These are phyloP conservation scores for Cochlearia excelsa DNA, from an alignment of 345 rosid genomes.

Conservation along the genomic window DNA sequence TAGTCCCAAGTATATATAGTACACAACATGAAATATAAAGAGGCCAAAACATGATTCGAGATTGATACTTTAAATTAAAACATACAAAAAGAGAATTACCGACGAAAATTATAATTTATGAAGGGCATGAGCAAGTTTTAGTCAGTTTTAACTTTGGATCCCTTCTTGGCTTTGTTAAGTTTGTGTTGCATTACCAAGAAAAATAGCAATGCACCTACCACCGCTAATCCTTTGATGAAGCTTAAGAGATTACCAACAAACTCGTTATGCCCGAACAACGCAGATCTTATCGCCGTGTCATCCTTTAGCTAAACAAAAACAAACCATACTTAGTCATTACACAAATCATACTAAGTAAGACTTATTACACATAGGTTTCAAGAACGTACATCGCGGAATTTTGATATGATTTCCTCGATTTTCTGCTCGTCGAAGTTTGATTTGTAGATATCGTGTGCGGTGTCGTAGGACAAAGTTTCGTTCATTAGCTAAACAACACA, in stretches of 20 bases:
- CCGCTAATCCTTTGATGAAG: constrained; percentile 28
- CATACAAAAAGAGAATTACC: not conserved
- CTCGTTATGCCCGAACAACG: constrained; percentile 31
- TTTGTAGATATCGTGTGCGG: constrained; percentile 29
- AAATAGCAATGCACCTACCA: constrained; percentile 36
- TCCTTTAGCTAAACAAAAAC: constrained; percentile 26
- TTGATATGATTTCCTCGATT: constrained; percentile 20
- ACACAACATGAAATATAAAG: too few species aligned
- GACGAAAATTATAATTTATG: too few species aligned
- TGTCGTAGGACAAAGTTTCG: constrained; percentile 27
- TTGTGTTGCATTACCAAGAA: constrained; percentile 30
- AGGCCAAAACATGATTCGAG: too few species aligned
- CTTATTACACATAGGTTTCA: not conserved
- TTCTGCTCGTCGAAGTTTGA: constrained; percentile 34
- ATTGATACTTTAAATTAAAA: too few species aligned
- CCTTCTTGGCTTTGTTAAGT: constrained; percentile 31
- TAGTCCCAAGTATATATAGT: too few species aligned
- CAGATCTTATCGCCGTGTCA: constrained; percentile 18
- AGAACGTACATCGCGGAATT: constrained; percentile 31
- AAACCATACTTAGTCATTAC: not conserved
- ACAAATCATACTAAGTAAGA: not conserved
- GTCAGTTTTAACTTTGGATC: constrained; percentile 34
- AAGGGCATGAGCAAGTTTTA: not conserved
- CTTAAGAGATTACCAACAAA: constrained; percentile 22
- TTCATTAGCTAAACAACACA: constrained; percentile 20